Percentiles rank a stretch among this genome's conserved stretches.
Conservation (phyloP, 345 rosid genomes). For the Stellera chamaejasme region DNA sequence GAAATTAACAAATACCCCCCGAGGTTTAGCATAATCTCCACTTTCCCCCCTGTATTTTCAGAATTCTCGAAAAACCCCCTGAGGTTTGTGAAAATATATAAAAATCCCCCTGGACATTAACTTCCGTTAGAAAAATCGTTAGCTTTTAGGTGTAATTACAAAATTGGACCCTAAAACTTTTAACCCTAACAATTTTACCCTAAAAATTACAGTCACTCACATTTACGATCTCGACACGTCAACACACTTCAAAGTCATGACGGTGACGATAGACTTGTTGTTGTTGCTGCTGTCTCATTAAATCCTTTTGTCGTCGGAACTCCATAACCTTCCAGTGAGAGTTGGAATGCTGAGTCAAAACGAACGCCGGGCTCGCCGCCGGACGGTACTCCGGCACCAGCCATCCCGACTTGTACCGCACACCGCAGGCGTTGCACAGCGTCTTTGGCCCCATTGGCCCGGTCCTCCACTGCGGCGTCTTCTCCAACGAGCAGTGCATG, state of each 20-base stretch:
- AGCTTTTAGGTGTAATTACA: no score
- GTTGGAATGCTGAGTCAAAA: constrained; percentile 56
- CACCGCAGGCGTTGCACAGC: constrained; percentile 72
- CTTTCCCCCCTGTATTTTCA: no score
- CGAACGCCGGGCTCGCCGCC: constrained; percentile 68
- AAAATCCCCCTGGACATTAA: no score
- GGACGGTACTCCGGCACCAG: constrained; percentile 72
- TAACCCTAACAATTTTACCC: no score
- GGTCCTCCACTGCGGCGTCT: constrained; percentile 77
- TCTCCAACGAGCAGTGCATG: constrained; percentile 58
- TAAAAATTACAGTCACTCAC: background rate
- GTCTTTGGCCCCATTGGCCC: constrained; percentile 81
- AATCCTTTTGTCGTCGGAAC: constrained; percentile 67
- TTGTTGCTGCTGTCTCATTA: constrained; percentile 20
- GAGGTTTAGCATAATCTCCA: no score
- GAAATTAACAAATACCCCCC: no score
- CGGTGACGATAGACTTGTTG: constrained; percentile 24
- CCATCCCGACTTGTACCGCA: constrained; percentile 71
- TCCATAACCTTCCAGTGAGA: constrained; percentile 78
- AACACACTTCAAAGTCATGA: constrained; percentile 37
- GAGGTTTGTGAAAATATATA: no score
- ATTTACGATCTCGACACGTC: constrained; percentile 14
- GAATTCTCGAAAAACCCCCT: no score
- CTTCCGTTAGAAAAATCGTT: no score
- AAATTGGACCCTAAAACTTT: no score